Base-by-base conservation (phyloP, 768 basidiomycete genomes). In the Galerina sulciceps region DNA sequence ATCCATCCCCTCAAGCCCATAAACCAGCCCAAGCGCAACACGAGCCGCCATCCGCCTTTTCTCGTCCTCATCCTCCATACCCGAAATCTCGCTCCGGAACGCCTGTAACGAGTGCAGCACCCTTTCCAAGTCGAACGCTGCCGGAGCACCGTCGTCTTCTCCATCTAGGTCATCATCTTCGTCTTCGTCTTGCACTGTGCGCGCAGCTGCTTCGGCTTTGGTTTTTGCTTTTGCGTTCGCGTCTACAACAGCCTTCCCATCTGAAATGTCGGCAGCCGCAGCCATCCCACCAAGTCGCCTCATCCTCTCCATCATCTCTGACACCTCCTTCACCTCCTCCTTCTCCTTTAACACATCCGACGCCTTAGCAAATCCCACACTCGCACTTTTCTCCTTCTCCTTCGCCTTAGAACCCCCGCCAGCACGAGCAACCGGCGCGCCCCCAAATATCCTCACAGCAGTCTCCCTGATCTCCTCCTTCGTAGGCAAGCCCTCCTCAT, bases 61-160 rank as follows among this genome's bases (percentile, higher is more conserved):
- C 72, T 89, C 88, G 20, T 77, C 79, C 62, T 87, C 84, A 65
- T 87, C 79, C 5, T 77, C 73, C 74, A 93, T 89, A 10, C 76
- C 80, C 20, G 85, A 79, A 62, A 93, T 91, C 75, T 93, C 89
- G 20, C 83, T 84, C 68, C 89, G 90, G 81, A 91, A 83, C 49
- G 81, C 82, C 64, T 89, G 85, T 35, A 93, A 75, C 1, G 83
- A 81, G 15, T 77, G 77, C 8, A 92, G 67, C 35, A 91, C 84
- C 47, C 76, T 73, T 23, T 83, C 78, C 55, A 92, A 68, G 72
- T 92, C 90, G 68, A 91, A 88, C 31, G 76, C 53, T 3, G 41
- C 59, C 18, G 47, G 23, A 23, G 44, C 54, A 18, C 40, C 26
- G 26, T 8, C 26, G 4, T 8, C 26, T n/a, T n/a, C n/a, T n/a